Percentiles rank a stretch among this genome's conserved stretches.
These are phyloP conservation scores for Candida sanyiensis DNA, from an alignment of 805 yeast species.

Conservation along the genomic window DNA sequence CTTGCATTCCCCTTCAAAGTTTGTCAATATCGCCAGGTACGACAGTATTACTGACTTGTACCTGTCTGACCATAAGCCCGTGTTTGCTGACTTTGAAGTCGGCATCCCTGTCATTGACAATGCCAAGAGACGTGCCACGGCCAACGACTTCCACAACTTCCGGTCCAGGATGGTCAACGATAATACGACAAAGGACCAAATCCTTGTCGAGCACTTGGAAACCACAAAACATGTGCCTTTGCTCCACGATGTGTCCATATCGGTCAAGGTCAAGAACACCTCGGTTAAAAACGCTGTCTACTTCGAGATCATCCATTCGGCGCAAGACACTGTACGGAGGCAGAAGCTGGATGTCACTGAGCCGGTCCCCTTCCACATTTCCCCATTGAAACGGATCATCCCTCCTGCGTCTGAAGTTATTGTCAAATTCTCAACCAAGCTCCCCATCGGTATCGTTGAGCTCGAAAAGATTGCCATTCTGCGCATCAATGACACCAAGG, in stretches of 20 bases:
- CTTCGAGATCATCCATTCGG: conserved; percentile 34
- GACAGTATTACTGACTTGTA: conserved; percentile 19
- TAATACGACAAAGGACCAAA: conserved; percentile 31
- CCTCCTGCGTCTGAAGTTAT: conserved; percentile 25
- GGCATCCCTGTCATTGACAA: conserved; percentile 33
- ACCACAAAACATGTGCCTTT: conserved; percentile 24
- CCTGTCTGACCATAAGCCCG: conserved; percentile 55
- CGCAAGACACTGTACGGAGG: background rate
- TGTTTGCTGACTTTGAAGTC: conserved; percentile 33
- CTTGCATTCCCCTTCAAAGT: conserved; percentile 32
- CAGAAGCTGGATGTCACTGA: conserved; percentile 20
- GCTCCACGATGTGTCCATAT: conserved; percentile 23
- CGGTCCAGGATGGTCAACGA: conserved; percentile 40
- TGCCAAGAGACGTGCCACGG: conserved; percentile 30
- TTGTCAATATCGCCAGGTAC: conserved; percentile 24
- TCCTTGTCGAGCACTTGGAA: conserved; percentile 33
- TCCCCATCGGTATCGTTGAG: conserved; percentile 25
- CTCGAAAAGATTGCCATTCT: conserved; percentile 24
- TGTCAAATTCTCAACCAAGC: conserved; percentile 20
- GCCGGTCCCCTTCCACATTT: conserved; percentile 16
- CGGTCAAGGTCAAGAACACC: conserved; percentile 29
- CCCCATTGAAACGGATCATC: conserved; percentile 20
- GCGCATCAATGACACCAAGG: conserved; percentile 27
- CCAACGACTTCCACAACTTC: conserved; percentile 33
- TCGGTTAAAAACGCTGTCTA: conserved; percentile 10